Evolutionary conservation across 371 early-diverging fungal genomes (phyloP).

Genomic region (Chytridium lagenaria): DNA sequence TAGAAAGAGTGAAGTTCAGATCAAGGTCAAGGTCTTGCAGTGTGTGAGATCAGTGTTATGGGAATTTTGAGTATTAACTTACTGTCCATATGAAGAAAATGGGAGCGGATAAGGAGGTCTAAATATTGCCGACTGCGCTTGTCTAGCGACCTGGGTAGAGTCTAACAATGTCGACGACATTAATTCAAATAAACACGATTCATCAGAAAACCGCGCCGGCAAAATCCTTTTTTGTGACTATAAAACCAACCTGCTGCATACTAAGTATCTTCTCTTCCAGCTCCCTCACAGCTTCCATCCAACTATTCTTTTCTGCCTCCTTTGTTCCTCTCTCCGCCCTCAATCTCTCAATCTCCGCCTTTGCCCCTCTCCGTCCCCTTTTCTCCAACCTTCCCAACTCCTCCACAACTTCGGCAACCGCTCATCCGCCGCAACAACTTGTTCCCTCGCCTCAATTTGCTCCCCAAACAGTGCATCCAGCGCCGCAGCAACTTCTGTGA

Average conservation of each 20-base stretch:
- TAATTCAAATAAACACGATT: background rate
- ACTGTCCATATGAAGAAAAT: conserved; percentile 41
- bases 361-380: conserved; percentile 12
- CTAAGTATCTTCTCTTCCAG: conserved; percentile 33
- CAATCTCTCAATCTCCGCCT: conserved; percentile 21
- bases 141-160: conserved; percentile 35
- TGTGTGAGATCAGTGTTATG: background rate
- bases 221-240: background rate
- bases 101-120: conserved; percentile 28
- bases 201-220: too few species aligned
- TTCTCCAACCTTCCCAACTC: conserved; percentile 14
- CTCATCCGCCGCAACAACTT: conserved; percentile 22
- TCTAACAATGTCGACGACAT: conserved; percentile 13
- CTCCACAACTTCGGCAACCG: conserved; percentile 11
- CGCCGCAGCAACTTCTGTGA: conserved; percentile 20
- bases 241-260: conserved; percentile 33
- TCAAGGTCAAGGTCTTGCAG: conserved; percentile 23
- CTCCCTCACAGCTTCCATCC: conserved; percentile 1
- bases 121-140: conserved; percentile 34
- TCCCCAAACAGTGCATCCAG: conserved; percentile 28
- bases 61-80: conserved; percentile 6
- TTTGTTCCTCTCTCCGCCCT: conserved; percentile 19
- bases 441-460: conserved; percentile 22
- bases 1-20: conserved; percentile 20
- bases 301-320: background rate